Evolutionary conservation across 83 land plant species (phyloP).

Genomic region (Thuja plicata): DNA sequence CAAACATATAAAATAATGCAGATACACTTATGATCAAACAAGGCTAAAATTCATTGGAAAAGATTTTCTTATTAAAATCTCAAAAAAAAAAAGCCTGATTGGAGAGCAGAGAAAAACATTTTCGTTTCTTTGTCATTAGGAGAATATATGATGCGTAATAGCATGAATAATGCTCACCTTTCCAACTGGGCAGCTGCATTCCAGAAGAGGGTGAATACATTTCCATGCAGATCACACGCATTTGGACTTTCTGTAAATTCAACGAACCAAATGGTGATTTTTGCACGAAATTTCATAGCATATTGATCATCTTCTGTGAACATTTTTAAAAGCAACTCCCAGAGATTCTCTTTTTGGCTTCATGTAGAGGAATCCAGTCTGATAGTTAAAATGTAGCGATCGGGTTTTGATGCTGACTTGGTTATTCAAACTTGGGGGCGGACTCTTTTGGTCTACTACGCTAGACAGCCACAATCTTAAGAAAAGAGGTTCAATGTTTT

Average conservation of each 20-base stretch:
- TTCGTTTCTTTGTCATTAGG: background rate
- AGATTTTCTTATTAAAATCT: background rate
- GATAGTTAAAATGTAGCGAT: background rate
- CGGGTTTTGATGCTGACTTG: background rate
- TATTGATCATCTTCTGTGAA: background rate
- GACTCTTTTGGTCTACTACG: no score
- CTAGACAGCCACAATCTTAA: no score
- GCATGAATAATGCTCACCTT: background rate
- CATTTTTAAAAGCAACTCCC: background rate
- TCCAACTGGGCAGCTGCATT: slow-evolving; percentile 8
- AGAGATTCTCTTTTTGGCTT: background rate
- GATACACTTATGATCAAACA: background rate
- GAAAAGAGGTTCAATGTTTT: no score
- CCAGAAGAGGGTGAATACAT: background rate
- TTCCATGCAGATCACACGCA: background rate
- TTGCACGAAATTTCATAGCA: background rate
- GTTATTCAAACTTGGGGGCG: no score
- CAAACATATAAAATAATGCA: background rate
- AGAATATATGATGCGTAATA: background rate
- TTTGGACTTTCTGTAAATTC: background rate
- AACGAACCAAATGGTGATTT: background rate
- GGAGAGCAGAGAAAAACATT: background rate
- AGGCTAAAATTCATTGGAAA: background rate
- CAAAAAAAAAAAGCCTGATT: background rate
- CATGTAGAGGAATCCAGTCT: background rate